These are phyloP conservation scores for Pezicula neosporulosa DNA, from an alignment of 2,329 filamentous ascomycete species.

Conservation along the genomic window DNA sequence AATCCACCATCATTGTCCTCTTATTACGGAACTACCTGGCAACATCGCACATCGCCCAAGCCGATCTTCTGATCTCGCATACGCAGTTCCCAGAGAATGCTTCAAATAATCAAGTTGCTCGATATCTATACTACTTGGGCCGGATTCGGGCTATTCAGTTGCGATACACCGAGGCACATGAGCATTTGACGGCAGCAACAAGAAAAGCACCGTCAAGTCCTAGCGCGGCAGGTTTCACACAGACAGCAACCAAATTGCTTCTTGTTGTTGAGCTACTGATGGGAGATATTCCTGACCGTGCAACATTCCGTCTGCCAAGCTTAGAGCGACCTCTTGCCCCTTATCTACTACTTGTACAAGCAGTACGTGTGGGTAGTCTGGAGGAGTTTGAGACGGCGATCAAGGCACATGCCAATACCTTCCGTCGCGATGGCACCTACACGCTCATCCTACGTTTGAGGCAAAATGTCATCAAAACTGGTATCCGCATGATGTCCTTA, in stretches of 20 bases:
- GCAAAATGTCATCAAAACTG: constrained; percentile 99
- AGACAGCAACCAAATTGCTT: constrained; percentile 93
- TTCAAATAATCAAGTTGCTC: constrained; percentile 95
- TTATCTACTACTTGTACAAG: constrained; percentile 91
- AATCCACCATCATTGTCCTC: constrained; percentile 91
- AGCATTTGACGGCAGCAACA: constrained; percentile 88
- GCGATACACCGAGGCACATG: constrained; percentile 94
- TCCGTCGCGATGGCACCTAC: constrained; percentile 93
- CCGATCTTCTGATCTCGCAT: constrained; percentile 91
- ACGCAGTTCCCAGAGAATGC: constrained; percentile 92
- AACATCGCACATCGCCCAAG: constrained; percentile 95
- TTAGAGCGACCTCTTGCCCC: constrained; percentile 86
- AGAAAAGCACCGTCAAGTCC: constrained; percentile 90
- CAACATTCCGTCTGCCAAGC: constrained; percentile 84
- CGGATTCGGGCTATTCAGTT: constrained; percentile 95
- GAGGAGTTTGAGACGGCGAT: constrained; percentile 90
- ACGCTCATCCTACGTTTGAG: constrained; percentile 90
- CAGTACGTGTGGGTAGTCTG: constrained; percentile 92
- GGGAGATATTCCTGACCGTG: constrained; percentile 96
- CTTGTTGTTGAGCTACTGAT: constrained; percentile 95
- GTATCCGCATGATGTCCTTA: constrained; percentile 97
- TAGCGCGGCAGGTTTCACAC: constrained; percentile 90
- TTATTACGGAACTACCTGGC: constrained; percentile 93
- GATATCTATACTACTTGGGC: constrained; percentile 95
- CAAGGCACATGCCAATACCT: constrained; percentile 74